Base-by-base conservation (phyloP, 345 rosid species). In the Garcia nutans region DNA sequence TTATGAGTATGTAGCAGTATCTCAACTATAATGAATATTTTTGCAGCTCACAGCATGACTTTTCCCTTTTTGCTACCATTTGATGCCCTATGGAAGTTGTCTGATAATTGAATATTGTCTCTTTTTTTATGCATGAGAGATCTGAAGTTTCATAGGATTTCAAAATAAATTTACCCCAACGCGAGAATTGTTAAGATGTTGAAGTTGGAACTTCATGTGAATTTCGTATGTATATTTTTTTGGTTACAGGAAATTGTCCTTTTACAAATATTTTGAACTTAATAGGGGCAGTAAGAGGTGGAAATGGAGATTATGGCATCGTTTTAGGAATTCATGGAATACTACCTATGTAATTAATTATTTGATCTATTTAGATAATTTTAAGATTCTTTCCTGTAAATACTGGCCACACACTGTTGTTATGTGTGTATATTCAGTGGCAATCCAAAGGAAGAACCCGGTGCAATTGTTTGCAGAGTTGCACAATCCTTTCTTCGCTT, bases 401-500 rank as follows among this genome's bases (percentile, higher is more conserved):
- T 65, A 42, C 66, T 73, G 44, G 55, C 59, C 7, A 33, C 2
- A 13, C 41, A 37, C 41, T 13, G 61, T 68, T 74, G 72, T 76
- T 79, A 28, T 45, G 6, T 72, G 64, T 67, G 62, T n/a, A 59
- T 45, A 52, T 86, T 87, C 88, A 90, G 98, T 84, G 99, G 99
- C 68, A 96, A 93, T 79, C 83, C 99, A 7, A 96, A 96, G 84
- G 97, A 96, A 58, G 98, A 93, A 67, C 98, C 97, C 70, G 99
- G 97, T 68, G 99, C 99, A 71, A 86, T 96, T 74, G 97, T 88
- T 76, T 96, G 97, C 87, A 85, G 98, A 89, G 97, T 96, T 76
- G 85, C 97, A 42, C 97, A 81, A 58, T 89, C 99, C 17, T 92
- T 96, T 85, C 85, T 96, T 33, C 95, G 97, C 6, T 90, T 96